Base-by-base conservation (phyloP, 495 filamentous ascomycete species). In the Aspergillus taichungensis region DNA sequence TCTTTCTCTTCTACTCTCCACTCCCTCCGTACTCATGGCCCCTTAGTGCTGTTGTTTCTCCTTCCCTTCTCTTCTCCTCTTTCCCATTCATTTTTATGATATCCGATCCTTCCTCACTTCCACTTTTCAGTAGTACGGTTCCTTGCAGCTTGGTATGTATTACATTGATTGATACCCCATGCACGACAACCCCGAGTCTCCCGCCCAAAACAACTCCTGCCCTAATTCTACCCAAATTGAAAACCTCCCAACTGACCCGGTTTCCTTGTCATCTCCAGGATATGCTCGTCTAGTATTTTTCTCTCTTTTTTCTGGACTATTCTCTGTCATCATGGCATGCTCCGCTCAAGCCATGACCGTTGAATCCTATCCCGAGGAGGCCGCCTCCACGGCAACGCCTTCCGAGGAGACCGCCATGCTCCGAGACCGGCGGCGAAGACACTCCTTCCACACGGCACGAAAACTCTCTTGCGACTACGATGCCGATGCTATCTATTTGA, bases 401-500 rank as follows among this genome's bases (percentile, higher is more conserved):
- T 36, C 44, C 13, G 64, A 68, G 52, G 61, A 66, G 28, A 67
- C 60, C 13, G 37, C 53, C 29, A 54, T 71, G 14, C 57, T 72
- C 13, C 66, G 68, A 32, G 69, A 69, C 37, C 66, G 69, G 27
- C 68, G 74, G 45, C 71, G 83, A 14, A 67, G 82, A 37, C 84
- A 84, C 58, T 89, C 85, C 13, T 81, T 79, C 34, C 80, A 76
- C 47, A 62, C 75, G 42, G 72, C 76, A 13, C 64, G 77, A 45
- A 69, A 68, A 47, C 74, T 79, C 24, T 87, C 83, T 18, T 66
- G 80, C 47, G 79, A 82, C 41, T 79, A 80, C 50, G 77, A 84
- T 52, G 73, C 82, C 32, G 85, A 88, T 45, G 75, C 76, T 3
- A 67, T 87, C 13, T 75, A 85, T 37, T 65, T 89, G 31, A 76